Base-by-base conservation (phyloP, 2,329 filamentous ascomycete genomes). In the Pseudogymnoascus sp. region DNA sequence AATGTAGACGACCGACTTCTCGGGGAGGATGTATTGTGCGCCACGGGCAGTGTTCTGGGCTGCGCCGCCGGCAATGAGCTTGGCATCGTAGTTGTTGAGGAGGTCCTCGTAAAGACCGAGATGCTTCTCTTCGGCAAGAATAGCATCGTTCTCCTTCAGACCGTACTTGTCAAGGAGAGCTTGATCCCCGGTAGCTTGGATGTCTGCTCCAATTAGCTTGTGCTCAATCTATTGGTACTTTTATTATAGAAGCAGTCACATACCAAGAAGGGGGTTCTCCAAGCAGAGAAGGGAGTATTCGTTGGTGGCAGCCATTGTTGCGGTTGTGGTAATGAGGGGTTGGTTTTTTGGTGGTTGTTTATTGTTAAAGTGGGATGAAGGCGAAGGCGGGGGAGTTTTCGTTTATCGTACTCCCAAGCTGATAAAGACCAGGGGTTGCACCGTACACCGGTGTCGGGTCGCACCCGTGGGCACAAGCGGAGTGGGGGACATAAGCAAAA, bases 31-130 rank as follows among this genome's bases (percentile, higher is more conserved):
- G 83, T 99, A 99, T 86, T 95, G 91, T 68, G 93, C 95, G 70
- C 95, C 95, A 74, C 95, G 88, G 70, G 95, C 93, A 62, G 92
- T 96, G 85, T 99, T 99, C 81, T 99, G 95, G 31, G 95, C 95
- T 64, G 95, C 95, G 73, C 95, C 95, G 69, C 95, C 95, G 63
- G 95, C 92, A 74, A 97, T 95, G 76, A 97, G 83, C 80, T 96
- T 96, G 68, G 93, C 93, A 72, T 95, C 86, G 79, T 87, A 91
- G 83, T 95, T 93, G 79, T 90, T 88, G 72, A 97, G 85, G 70
- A 97, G 85, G 74, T 99, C 95, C 75, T 97, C 93, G 78, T 92
- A 99, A 74, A 99, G 84, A 53, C 83, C 85, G 74, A 89, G 82
- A 80, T 99, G 95, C 82, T 96, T 89, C 75, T 91, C 86, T 78